Evolutionary conservation across 495 filamentous ascomycete genomes (phyloP).

Genomic region (Penicillium canariense): DNA sequence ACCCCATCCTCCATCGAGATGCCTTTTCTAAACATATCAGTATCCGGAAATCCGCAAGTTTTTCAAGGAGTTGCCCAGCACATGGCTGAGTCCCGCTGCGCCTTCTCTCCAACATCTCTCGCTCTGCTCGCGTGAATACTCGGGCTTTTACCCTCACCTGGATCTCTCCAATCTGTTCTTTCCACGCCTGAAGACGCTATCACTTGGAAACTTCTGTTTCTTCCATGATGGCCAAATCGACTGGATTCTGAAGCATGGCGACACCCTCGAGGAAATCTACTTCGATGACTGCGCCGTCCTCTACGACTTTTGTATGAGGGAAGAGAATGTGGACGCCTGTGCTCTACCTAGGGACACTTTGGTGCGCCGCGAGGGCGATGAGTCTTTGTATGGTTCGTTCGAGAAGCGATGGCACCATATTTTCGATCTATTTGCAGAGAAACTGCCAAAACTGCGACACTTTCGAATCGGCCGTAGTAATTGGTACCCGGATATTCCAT

Average conservation of each 20-base stretch:
- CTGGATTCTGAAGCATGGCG: constrained; percentile 14
- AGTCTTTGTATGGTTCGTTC: background rate
- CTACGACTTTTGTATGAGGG: constrained; percentile 8
- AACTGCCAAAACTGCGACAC: constrained; percentile 7
- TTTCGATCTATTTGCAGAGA: constrained; percentile 7
- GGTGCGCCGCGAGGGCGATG: background rate
- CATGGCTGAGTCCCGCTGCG: constrained; percentile 24
- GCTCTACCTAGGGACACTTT: constrained; percentile 1
- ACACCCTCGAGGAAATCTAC: constrained; percentile 18
- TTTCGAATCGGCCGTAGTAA: constrained; percentile 9
- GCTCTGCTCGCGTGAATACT: constrained; percentile 22
- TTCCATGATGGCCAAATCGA: constrained; percentile 26
- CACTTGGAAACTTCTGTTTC: constrained; percentile 25
- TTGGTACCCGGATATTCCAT: constrained; percentile 3
- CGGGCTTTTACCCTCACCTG: constrained; percentile 23
- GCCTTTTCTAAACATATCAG: background rate
- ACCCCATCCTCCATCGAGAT: background rate
- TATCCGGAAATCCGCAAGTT: constrained; percentile 7
- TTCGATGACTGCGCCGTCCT: constrained; percentile 18
- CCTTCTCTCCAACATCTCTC: constrained; percentile 24
- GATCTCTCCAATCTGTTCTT: constrained; percentile 19
- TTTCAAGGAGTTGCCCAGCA: constrained; percentile 9
- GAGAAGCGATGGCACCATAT: constrained; percentile 12
- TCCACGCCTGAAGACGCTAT: constrained; percentile 22
- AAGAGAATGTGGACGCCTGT: constrained; percentile 5